These are phyloP conservation scores for Fusarium sp. DNA, from an alignment of 2,329 filamentous ascomycete species.

Conservation along the genomic window DNA sequence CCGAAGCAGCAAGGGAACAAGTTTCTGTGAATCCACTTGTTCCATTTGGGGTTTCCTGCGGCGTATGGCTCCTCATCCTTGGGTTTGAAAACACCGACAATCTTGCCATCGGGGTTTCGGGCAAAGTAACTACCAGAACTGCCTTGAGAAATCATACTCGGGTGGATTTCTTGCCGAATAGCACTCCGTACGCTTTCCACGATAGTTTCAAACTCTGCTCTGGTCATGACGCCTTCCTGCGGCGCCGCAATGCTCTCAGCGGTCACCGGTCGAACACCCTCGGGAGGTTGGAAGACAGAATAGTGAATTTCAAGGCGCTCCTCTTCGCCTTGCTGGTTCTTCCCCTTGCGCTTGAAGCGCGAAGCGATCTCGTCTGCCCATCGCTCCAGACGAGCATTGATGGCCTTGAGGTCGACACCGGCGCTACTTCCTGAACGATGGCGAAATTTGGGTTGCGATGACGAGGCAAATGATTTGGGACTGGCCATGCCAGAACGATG, in stretches of 20 bases:
- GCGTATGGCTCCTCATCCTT: constrained; percentile 99
- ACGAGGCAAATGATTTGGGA: constrained; percentile 54
- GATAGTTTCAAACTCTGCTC: constrained; percentile 84
- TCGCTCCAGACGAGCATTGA: constrained; percentile 92
- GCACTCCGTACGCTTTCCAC: constrained; percentile 91
- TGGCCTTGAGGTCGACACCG: constrained; percentile 96
- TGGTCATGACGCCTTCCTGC: constrained; percentile 76
- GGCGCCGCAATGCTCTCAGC: constrained; percentile 75
- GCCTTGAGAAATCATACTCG: constrained; percentile 95
- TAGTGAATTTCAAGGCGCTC: constrained; percentile 95
- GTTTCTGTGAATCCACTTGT: constrained; percentile 99
- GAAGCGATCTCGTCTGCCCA: constrained; percentile 99
- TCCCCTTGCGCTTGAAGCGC: constrained; percentile 91
- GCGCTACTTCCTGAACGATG: constrained; percentile 74
- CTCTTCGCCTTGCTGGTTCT: constrained; percentile 77
- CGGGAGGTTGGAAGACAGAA: constrained; percentile 93
- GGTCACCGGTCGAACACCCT: constrained; percentile 83
- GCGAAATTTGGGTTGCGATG: constrained; percentile 55
- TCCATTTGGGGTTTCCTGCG: constrained; percentile 97
- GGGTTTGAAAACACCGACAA: constrained; percentile 97
- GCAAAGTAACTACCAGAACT: constrained; percentile 99
- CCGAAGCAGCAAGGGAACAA: constrained; percentile 98
- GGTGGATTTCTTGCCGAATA: constrained; percentile 91
- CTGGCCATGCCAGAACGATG: constrained; percentile 70
- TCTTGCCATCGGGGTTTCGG: constrained; percentile 88